Conservation (phyloP, 1,284 basidiomycete species). For the Leucoagaricus sp. region DNA sequence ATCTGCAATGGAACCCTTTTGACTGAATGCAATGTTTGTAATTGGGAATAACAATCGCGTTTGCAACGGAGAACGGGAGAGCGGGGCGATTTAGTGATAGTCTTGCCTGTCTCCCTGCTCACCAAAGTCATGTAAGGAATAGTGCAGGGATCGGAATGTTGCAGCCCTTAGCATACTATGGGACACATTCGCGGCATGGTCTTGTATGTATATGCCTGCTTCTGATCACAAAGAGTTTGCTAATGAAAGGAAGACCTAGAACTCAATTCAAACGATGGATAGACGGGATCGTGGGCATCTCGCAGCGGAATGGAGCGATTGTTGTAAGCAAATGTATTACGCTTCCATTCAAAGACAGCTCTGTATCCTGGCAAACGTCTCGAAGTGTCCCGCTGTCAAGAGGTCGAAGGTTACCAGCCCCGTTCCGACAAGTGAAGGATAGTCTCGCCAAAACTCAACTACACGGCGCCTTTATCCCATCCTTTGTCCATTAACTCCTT, state of each 20-base stretch:
- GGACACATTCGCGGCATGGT: constrained; percentile 6
- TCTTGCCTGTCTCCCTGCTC: background rate
- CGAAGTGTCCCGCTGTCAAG: background rate
- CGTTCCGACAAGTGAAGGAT: background rate
- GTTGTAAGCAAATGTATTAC: background rate
- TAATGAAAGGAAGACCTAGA: background rate
- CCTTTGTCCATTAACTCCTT: background rate
- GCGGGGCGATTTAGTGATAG: background rate
- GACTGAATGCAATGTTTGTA: background rate
- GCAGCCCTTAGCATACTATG: background rate
- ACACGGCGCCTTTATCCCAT: background rate
- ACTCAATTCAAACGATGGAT: background rate
- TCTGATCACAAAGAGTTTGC: background rate
- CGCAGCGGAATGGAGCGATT: background rate
- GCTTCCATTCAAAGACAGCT: background rate
- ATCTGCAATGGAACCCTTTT: constrained; percentile 4
- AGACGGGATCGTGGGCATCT: background rate
- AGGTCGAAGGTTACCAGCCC: background rate
- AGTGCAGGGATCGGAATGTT: background rate
- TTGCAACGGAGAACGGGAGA: constrained; percentile 13
- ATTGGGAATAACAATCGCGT: background rate
- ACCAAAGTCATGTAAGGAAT: background rate
- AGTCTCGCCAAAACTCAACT: background rate
- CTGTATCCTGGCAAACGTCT: background rate
- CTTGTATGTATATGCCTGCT: background rate